Percentiles rank a stretch among this genome's conserved stretches.
Evolutionary conservation across 139 green algal genomes (phyloP).

Genomic region (Auxenochlorella pyrenoidosa): DNA sequence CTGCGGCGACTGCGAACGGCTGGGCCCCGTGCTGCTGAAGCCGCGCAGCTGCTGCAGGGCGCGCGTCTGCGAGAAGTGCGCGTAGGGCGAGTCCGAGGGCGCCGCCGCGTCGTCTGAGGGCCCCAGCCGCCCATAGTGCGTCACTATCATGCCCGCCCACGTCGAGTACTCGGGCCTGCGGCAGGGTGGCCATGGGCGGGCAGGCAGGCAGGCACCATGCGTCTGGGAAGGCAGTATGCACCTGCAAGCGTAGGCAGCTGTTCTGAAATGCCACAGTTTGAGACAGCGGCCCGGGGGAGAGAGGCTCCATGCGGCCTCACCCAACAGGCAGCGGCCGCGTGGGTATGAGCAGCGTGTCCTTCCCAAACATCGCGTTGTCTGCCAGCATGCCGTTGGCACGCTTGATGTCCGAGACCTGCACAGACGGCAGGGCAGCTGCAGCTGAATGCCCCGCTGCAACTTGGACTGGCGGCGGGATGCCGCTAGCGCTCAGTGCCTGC

Average conservation of each 20-base stretch:
- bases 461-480: background rate
- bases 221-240: too few relatives aligned
- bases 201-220: background rate
- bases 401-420: slow-evolving; percentile 90
- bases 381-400: slow-evolving; percentile 83
- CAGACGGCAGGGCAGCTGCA: background rate
- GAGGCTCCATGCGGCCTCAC: too few relatives aligned
- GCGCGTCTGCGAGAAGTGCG: slow-evolving; percentile 22
- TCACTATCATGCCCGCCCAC: slow-evolving; percentile 71
- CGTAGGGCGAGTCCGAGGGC: background rate
- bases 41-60: slow-evolving; percentile 48
- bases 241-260: too few relatives aligned
- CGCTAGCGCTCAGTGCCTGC: too few relatives aligned
- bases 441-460: too few relatives aligned
- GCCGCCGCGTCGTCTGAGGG: background rate
- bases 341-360: slow-evolving; percentile 80
- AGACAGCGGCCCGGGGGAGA: too few relatives aligned
- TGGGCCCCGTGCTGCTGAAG: slow-evolving; percentile 51
- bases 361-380: slow-evolving; percentile 83
- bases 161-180: slow-evolving; percentile 61
- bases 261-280: too few relatives aligned
- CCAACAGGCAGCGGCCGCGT: slow-evolving; percentile 67
- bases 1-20: slow-evolving; percentile 24
- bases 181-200: too few relatives aligned
- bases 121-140: slow-evolving; percentile 56